phyloP scores from a whole-genome alignment of 163 green algal genomes.

The Chlamydomonas reinhardtii region DNA sequence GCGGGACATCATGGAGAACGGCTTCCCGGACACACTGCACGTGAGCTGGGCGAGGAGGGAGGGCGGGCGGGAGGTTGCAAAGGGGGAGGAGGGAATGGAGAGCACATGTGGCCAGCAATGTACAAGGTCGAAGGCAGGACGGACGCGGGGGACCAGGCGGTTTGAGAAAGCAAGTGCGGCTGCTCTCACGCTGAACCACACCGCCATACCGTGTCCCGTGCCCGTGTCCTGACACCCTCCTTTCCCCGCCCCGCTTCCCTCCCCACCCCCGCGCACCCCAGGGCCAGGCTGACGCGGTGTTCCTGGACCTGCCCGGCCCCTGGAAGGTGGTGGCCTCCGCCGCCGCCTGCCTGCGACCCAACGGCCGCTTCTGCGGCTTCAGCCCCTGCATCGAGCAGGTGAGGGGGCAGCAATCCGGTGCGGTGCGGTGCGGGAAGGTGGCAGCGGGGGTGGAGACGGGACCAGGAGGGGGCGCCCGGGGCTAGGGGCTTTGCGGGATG shows the following conservation, averaged over 20 bases:
- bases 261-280: background rate
- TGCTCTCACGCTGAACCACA: no score
- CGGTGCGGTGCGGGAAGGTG: background rate
- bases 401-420: background rate
- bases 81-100: no score
- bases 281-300: slow-evolving; percentile 87
- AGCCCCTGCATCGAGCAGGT: slow-evolving; percentile 93
- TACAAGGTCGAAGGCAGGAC: background rate
- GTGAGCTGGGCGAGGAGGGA: background rate
- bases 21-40: slow-evolving; percentile 84
- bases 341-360: slow-evolving; percentile 76
- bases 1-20: slow-evolving; percentile 90
- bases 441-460: background rate
- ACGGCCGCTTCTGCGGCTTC: slow-evolving; percentile 95
- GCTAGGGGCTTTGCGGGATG: no score
- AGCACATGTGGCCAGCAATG: background rate
- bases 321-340: slow-evolving; percentile 79
- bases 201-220: no score
- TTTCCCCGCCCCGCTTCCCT: background rate
- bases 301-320: slow-evolving; percentile 96
- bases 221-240: background rate
- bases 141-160: no score
- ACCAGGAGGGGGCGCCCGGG: background rate
- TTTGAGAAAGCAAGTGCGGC: no score
- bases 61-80: background rate